phyloP scores from a whole-genome alignment of 2,329 filamentous ascomycete species.

The Pestalotiopsis sp. region DNA sequence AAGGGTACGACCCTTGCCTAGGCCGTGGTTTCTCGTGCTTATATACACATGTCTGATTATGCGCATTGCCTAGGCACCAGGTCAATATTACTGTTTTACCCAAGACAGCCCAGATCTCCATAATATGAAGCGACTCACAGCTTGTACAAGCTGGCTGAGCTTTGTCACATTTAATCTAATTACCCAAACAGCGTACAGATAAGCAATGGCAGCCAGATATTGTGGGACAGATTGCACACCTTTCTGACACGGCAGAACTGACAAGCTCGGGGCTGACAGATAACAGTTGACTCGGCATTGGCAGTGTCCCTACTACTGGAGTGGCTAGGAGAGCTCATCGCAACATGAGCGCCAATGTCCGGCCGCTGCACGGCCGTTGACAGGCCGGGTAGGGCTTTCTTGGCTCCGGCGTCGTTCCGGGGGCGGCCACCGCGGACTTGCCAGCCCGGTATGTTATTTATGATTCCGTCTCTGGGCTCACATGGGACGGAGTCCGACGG shows the following conservation, averaged over 20 bases:
- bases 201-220: not conserved
- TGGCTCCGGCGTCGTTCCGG: not conserved
- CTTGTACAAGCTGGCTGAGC: constrained; percentile 1
- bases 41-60: not conserved
- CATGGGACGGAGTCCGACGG: too few relatives aligned
- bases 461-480: not conserved
- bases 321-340: not conserved
- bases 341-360: not conserved
- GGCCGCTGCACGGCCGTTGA: not conserved
- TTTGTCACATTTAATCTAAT: constrained; percentile 5
- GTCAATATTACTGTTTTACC: not conserved
- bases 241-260: not conserved
- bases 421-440: not conserved
- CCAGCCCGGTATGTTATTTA: not conserved
- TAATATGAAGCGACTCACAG: not conserved
- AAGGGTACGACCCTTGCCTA: not conserved
- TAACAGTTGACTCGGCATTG: not conserved
- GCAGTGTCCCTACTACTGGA: not conserved
- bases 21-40: not conserved
- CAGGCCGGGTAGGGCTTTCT: not conserved
- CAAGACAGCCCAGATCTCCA: not conserved
- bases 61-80: not conserved
- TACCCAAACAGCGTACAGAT: not conserved
- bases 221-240: not conserved
- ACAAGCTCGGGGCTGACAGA: not conserved